These are phyloP conservation scores for Fereydounia khargensis DNA, from an alignment of 1,284 basidiomycete species.

Conservation along the genomic window DNA sequence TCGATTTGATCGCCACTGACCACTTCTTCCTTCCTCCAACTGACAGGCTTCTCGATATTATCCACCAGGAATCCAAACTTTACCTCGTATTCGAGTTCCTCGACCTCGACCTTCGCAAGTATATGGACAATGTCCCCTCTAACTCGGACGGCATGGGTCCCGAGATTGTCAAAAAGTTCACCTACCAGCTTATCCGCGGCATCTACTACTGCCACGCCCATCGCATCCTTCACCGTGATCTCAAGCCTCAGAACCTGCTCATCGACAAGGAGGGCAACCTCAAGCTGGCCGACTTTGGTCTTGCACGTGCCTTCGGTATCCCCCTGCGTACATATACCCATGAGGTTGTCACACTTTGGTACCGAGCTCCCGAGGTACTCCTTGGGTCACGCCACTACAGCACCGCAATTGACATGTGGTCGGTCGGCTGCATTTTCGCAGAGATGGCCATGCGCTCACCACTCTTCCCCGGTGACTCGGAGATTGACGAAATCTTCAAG, in stretches of 20 bases:
- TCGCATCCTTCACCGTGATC: slow-evolving; percentile 90
- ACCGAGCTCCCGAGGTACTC: slow-evolving; percentile 93
- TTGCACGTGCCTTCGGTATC: slow-evolving; percentile 95
- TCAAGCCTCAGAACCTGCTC: slow-evolving; percentile 95
- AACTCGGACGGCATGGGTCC: slow-evolving; percentile 63
- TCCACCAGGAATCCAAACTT: slow-evolving; percentile 92
- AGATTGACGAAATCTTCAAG: slow-evolving; percentile 99
- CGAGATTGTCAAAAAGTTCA: slow-evolving; percentile 90
- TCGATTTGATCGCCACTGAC: too few species aligned
- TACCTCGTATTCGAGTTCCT: slow-evolving; percentile 96
- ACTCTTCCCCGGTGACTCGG: slow-evolving; percentile 95
- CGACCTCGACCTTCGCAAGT: slow-evolving; percentile 90
- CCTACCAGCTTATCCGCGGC: slow-evolving; percentile 79
- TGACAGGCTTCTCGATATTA: slow-evolving; percentile 86
- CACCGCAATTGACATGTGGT: slow-evolving; percentile 97
- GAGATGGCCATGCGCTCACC: slow-evolving; percentile 90
- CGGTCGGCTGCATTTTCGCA: slow-evolving; percentile 83
- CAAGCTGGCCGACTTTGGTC: slow-evolving; percentile 83
- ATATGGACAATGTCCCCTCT: slow-evolving; percentile 71
- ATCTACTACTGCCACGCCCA: slow-evolving; percentile 94
- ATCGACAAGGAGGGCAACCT: slow-evolving; percentile 70
- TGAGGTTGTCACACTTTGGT: slow-evolving; percentile 96
- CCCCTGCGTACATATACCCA: slow-evolving; percentile 97
- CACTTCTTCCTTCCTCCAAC: slow-evolving; percentile 5
- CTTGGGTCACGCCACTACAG: slow-evolving; percentile 93